phyloP scores from a whole-genome alignment of 495 filamentous ascomycete genomes.

The Haplographium delicatum region DNA sequence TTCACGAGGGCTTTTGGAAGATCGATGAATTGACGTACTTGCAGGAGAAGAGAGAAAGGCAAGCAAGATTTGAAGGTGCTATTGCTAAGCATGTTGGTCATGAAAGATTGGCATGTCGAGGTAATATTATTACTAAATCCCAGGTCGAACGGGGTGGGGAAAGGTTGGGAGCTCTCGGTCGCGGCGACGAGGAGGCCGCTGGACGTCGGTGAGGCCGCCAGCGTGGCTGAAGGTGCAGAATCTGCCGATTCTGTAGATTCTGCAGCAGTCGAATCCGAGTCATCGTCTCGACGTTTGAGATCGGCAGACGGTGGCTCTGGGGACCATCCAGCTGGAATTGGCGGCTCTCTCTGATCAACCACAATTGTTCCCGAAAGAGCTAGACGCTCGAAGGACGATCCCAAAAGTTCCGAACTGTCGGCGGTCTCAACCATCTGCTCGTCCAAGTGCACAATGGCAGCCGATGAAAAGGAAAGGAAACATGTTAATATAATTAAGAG shows the following conservation, averaged over 20 bases:
- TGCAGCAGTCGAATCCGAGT: conserved; percentile 4
- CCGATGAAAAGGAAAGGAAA: conserved; percentile 13
- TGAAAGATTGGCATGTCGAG: conserved; percentile 58
- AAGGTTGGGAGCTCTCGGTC: conserved; percentile 30
- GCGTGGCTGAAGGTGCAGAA: neutral
- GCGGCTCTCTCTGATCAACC: conserved; percentile 21
- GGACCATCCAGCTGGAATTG: neutral
- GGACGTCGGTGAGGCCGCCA: neutral
- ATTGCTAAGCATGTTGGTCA: conserved; percentile 59
- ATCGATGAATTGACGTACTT: neutral
- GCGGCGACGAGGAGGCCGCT: conserved; percentile 17
- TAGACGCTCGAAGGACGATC: conserved; percentile 16
- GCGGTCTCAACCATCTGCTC: conserved; percentile 21
- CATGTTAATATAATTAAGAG: conserved; percentile 15
- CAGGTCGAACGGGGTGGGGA: conserved; percentile 71
- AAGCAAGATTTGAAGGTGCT: conserved; percentile 61
- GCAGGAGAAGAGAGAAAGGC: conserved; percentile 49
- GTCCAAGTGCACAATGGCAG: conserved; percentile 13
- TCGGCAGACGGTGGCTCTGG: neutral
- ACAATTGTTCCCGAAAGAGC: conserved; percentile 20
- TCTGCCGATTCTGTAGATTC: neutral
- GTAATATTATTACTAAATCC: conserved; percentile 67
- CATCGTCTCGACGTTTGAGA: conserved; percentile 9
- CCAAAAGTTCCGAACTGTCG: conserved; percentile 6
- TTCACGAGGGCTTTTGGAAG: no score